Conservation (phyloP, 1,284 basidiomycete species). For the Chalciporus sp. region DNA sequence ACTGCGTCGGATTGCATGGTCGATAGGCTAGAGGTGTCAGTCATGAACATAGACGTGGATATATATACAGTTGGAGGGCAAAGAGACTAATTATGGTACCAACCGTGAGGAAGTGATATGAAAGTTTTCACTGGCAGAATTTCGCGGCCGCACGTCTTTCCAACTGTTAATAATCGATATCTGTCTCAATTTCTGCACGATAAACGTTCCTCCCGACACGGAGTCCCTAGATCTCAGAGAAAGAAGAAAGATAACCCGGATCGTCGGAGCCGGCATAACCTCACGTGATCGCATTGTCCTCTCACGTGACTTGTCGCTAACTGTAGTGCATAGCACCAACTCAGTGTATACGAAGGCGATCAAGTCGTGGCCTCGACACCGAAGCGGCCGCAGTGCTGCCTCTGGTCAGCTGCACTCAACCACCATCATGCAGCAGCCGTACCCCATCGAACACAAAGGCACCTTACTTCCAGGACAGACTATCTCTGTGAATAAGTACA, state of each 20-base stretch:
- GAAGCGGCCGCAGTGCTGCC: neutral
- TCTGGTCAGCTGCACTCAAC: constrained; percentile 4
- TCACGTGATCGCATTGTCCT: neutral
- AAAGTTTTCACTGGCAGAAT: neutral
- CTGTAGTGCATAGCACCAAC: neutral
- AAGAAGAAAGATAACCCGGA: neutral
- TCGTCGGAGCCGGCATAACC: neutral
- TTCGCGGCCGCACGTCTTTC: neutral
- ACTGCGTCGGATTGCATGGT: constrained; percentile 31
- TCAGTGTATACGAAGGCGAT: neutral
- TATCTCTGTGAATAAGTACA: constrained; percentile 88
- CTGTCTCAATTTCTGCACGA: no score
- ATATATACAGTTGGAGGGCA: constrained; percentile 1
- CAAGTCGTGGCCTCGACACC: constrained; percentile 2
- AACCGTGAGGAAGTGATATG: neutral
- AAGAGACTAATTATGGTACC: constrained; percentile 7
- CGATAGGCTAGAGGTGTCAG: constrained; percentile 4
- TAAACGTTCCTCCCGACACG: neutral
- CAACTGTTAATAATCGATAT: constrained; percentile 10
- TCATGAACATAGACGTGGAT: constrained; percentile 11
- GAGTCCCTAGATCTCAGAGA: neutral
- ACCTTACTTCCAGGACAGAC: constrained; percentile 81
- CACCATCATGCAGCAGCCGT: constrained; percentile 36
- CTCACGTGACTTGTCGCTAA: neutral
- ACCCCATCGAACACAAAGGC: constrained; percentile 49